Base-by-base conservation (phyloP, 1,284 basidiomycete species). In the Caloboletus firmus region DNA sequence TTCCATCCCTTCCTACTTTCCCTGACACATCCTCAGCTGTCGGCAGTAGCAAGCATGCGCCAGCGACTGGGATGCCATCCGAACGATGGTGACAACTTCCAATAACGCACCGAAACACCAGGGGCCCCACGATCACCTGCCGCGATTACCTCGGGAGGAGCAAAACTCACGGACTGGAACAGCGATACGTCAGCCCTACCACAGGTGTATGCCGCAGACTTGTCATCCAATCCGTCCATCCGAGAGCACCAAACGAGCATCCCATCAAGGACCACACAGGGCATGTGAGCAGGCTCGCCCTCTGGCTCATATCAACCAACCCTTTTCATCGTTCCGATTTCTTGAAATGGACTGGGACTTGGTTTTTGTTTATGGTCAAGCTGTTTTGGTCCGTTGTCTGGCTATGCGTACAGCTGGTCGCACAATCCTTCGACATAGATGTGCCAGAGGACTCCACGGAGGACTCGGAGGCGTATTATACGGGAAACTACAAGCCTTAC, bases 401-500 rank as follows among this genome's bases (percentile, higher is more conserved):
- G 54, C 0, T 51, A 6, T n/a, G 36, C 10, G 5, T 11, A 20
- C 40, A 44, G n/a, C 12, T 62, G 0, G 4, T 50, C 8, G 24
- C n/a, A 5, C 11, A 20, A 15, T 1, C 8, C 0, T 43, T 51
- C 35, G 30, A 15, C 7, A 22, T 62, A 18, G 20, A 45, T 37
- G 4, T 37, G 0, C 30, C 41, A 0, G 34, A 24, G 4, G 12
- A 54, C 40, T n/a, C 5, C 4, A 15, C 7, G 18, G 52, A 39
- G 0, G 41, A 32, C 10, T 32, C 41, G 10, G 28, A 17, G 1
- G 7, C 18, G 11, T 62, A 53, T 22, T 47, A 50, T 20, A 59
- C 52, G 1, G 59, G 59, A 0, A 3, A 17, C 17, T 62, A 62
- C 41, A 57, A 64, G 18, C 17, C 48, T 5, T 62, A 59, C 12